Evolutionary conservation across 1,139 yeast species (phyloP).

Genomic region (Diutina scorzettiae): DNA sequence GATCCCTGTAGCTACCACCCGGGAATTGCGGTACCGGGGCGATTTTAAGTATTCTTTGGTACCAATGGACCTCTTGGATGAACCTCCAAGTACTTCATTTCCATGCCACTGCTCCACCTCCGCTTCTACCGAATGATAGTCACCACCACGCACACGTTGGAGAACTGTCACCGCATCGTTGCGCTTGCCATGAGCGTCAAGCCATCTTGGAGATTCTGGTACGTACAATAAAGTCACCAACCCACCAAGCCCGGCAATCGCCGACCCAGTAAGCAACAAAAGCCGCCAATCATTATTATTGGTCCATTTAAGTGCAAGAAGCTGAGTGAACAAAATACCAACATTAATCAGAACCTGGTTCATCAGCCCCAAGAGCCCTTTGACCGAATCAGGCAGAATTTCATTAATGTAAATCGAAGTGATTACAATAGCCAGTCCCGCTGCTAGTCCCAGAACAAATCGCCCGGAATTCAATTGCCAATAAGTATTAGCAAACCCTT

Average conservation of each 20-base stretch:
- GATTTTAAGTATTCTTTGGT: slow-evolving; percentile 36
- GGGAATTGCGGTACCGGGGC: slow-evolving; percentile 42
- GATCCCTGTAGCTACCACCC: slow-evolving; percentile 57
- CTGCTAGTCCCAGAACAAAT: slow-evolving; percentile 68
- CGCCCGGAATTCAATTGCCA: slow-evolving; percentile 50
- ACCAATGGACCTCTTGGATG: slow-evolving; percentile 13
- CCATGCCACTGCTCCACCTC: slow-evolving; percentile 28
- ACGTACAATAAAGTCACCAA: slow-evolving; percentile 29
- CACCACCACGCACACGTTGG: slow-evolving; percentile 31
- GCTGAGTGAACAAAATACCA: slow-evolving; percentile 74
- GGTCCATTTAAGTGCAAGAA: slow-evolving; percentile 59
- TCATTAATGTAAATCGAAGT: slow-evolving; percentile 77
- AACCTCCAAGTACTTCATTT: slow-evolving; percentile 7
- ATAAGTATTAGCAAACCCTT: slow-evolving; percentile 39
- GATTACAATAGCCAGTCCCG: slow-evolving; percentile 78
- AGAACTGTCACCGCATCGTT: slow-evolving; percentile 24
- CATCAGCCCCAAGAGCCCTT: slow-evolving; percentile 79
- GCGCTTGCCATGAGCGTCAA: slow-evolving; percentile 26
- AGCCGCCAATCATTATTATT: slow-evolving; percentile 60
- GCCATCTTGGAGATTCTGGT: slow-evolving; percentile 86
- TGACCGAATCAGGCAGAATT: slow-evolving; percentile 52
- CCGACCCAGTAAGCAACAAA: slow-evolving; percentile 47
- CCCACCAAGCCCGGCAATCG: slow-evolving; percentile 40
- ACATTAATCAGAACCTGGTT: slow-evolving; percentile 75
- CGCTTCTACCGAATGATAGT: slow-evolving; percentile 21